Base-by-base conservation (phyloP, 108 stramenopile genomes). In the Nitzschia inconspicua region DNA sequence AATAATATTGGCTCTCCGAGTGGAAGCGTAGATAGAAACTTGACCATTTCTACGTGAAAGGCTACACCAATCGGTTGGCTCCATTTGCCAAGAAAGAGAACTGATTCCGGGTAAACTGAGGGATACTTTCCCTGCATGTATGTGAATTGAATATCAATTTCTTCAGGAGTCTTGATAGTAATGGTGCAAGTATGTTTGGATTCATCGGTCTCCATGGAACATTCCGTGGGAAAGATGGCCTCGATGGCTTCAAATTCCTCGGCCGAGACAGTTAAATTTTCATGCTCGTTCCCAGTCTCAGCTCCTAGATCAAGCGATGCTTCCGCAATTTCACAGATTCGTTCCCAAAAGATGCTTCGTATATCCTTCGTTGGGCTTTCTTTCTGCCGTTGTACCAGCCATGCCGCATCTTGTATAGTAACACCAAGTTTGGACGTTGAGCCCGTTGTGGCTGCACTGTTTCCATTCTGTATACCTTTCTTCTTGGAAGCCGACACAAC, bases 241-340 rank as follows among this genome's bases (percentile, higher is more conserved):
- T 70, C 57, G 49, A 93, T 43, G 0, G 87, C 85, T 62, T 93
- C 91, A 19, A 83, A 35, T 59, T 93, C 91, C 28, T 86, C 84
- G 9, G 63, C 16, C 10, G 65, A 29, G 7, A 66, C 49, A 53
- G 66, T 44, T 23, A 44, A n/a, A 7, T 77, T 75, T 47, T 67
- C 58, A 48, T 82, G 63, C 41, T 16, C 41, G 36, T 70, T 77
- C 19, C 53, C 42, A 20, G 22, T 4, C 20, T 44, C 40, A 7
- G 66, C 51, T 9, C 63, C 13, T 18, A 1, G 57, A 5, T 49
- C 44, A 35, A 60, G 44, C 25, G 56, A 25, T 1, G 30, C 37
- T 50, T 54, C 42, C 4, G 54, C 63, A 20, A 64, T 46, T 44
- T 67, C 47, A 16, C 51, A 48, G 53, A 73, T 46, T 53, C 44